phyloP scores from a whole-genome alignment of 2,329 filamentous ascomycete species.

The Arthrobotrys entomopaga region DNA sequence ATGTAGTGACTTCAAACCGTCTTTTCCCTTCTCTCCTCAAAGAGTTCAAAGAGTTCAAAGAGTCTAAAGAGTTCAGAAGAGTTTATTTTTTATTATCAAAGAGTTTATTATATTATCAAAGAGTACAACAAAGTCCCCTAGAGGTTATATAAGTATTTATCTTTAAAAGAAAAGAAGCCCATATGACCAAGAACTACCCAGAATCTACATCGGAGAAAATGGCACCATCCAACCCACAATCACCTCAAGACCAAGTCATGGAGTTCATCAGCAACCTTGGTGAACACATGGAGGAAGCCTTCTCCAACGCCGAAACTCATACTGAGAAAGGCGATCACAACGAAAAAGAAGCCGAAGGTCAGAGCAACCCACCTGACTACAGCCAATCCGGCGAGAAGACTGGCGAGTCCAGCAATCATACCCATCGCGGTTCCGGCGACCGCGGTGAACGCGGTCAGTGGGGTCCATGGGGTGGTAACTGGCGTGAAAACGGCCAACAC shows the following conservation, averaged over 20 bases:
- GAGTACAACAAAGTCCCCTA: constrained; percentile 26
- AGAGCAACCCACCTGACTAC: constrained; percentile 47
- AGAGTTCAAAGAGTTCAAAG: constrained; percentile 39
- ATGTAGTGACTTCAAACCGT: background rate
- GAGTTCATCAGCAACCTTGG: constrained; percentile 55
- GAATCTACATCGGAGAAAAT: constrained; percentile 44
- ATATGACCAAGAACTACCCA: constrained; percentile 55
- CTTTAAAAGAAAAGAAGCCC: constrained; percentile 14
- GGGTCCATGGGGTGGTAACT: constrained; percentile 42
- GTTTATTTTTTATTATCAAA: constrained; percentile 26
- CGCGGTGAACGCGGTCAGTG: constrained; percentile 32
- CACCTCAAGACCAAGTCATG: constrained; percentile 54
- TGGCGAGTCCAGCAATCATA: constrained; percentile 40
- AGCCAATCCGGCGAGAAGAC: constrained; percentile 36
- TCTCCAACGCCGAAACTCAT: constrained; percentile 33
- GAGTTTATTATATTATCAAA: constrained; percentile 42
- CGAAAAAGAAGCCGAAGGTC: constrained; percentile 13
- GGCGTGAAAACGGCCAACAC: constrained; percentile 47
- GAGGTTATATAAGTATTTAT: constrained; percentile 27
- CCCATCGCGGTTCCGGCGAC: constrained; percentile 29
- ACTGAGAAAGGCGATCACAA: constrained; percentile 47
- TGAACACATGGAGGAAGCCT: constrained; percentile 54
- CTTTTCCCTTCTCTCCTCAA: constrained; percentile 25
- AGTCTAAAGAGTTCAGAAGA: constrained; percentile 21
- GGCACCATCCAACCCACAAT: constrained; percentile 49